Percentiles rank a stretch among this genome's conserved stretches.
Evolutionary conservation across 805 yeast genomes (phyloP).

Genomic region (Candida awuae): DNA sequence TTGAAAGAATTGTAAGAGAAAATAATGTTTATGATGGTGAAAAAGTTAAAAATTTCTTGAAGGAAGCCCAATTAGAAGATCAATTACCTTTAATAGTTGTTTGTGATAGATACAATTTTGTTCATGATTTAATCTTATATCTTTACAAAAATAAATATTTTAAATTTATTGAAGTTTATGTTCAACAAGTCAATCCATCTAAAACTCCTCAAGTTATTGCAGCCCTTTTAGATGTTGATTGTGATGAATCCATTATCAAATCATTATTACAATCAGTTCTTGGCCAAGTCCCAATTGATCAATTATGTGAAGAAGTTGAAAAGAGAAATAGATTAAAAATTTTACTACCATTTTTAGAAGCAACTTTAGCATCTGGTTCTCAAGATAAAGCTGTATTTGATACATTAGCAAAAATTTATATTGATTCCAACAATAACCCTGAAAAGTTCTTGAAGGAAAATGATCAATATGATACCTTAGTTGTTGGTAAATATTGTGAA

Average conservation of each 20-base stretch:
- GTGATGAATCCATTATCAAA: conserved; percentile 85
- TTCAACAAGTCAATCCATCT: conserved; percentile 93
- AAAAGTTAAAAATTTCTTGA: conserved; percentile 92
- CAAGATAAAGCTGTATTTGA: conserved; percentile 89
- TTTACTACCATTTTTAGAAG: conserved; percentile 86
- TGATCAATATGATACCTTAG: conserved; percentile 80
- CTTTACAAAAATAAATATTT: conserved; percentile 92
- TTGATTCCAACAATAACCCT: conserved; percentile 95
- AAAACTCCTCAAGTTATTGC: conserved; percentile 96
- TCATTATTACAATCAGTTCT: conserved; percentile 72
- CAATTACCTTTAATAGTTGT: conserved; percentile 95
- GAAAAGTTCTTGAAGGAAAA: conserved; percentile 94
- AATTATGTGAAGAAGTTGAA: conserved; percentile 89
- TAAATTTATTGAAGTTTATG: conserved; percentile 96
- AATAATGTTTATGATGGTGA: conserved; percentile 94
- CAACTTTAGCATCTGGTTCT: conserved; percentile 74
- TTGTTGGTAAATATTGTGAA: conserved; percentile 97
- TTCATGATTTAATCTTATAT: conserved; percentile 88
- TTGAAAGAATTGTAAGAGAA: conserved; percentile 91
- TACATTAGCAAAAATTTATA: conserved; percentile 94
- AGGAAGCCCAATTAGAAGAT: conserved; percentile 88
- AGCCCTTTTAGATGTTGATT: conserved; percentile 92
- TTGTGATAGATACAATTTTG: conserved; percentile 84
- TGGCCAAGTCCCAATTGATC: conserved; percentile 90
- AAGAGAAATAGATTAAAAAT: conserved; percentile 90